Evolutionary conservation across 805 yeast genomes (phyloP).

Genomic region (Ogataea henricii): DNA sequence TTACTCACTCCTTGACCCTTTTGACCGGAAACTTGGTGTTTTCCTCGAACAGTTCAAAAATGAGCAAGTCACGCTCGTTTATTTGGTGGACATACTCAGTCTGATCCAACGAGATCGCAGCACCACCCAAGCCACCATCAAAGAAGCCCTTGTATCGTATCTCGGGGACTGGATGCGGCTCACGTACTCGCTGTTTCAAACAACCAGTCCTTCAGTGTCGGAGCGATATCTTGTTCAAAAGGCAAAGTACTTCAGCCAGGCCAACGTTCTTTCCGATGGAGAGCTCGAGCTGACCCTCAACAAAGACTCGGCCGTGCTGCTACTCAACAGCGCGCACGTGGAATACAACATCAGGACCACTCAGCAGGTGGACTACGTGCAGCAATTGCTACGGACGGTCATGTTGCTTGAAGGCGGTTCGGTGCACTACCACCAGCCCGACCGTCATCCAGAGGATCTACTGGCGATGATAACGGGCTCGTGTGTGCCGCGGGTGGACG

Average conservation of each 20-base stretch:
- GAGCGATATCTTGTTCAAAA: neutral
- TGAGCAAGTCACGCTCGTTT: slow-evolving; percentile 3
- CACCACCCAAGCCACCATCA: neutral
- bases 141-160: neutral
- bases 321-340: slow-evolving; percentile 14
- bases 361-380: slow-evolving; percentile 27
- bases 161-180: neutral
- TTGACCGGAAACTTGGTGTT: neutral
- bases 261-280: neutral
- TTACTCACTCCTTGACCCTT: slow-evolving; percentile 12
- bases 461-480: neutral
- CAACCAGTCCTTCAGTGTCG: neutral
- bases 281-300: neutral
- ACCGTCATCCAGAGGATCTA: slow-evolving; percentile 1
- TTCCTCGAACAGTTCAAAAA: slow-evolving; percentile 6
- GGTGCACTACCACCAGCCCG: slow-evolving; percentile 8
- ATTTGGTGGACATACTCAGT: slow-evolving; percentile 8
- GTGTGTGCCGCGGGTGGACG: slow-evolving; percentile 10
- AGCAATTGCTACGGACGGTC: slow-evolving; percentile 27
- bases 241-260: neutral
- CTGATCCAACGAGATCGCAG: neutral
- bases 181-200: neutral
- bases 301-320: slow-evolving; percentile 6
- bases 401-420: slow-evolving; percentile 18
- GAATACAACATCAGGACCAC: slow-evolving; percentile 22